Evolutionary conservation across 169 alveolate species (phyloP), one percentile per base, ranked within the genome.

Genomic region (Besnoitia besnoiti): DNA sequence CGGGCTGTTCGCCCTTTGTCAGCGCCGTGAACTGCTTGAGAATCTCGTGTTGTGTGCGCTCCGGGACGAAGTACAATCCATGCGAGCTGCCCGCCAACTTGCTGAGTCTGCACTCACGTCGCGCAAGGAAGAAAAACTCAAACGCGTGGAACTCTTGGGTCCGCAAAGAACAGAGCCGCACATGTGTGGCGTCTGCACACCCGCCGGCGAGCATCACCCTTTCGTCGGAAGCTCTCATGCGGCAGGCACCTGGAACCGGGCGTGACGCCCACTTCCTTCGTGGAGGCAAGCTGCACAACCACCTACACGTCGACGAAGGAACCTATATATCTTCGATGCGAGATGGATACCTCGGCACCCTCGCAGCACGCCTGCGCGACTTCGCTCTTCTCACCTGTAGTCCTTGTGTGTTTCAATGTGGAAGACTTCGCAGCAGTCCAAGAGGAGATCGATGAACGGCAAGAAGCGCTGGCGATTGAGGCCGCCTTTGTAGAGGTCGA

Each of bases 401-500:
- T 92, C 95, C 42, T 88, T 89, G 21, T 87, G 40, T 16, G 95
- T 87, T 24, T 92, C 93, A n/a, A 92, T 92, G 0, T 87, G 85
- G 44, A 62, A 46, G 27, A 75, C 76, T 16, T 92, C 88, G 85
- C 95, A 92, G 35, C 46, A 79, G 8, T 46, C 76, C 84, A 82
- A n/a, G 12, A 92, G 49, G 30, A 92, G 91, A 40, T 46, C 85
- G 49, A 97, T 97, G 84, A 97, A 97, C 16, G 99, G 98, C 90
- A 96, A 84, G 90, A 97, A 97, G 50, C 96, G 85, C 84, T 94
- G 93, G 51, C 99, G 94, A 55, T 97, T 94, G n/a, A 97, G 90
- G 14, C 99, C 99, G 76, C 95, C 95, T 44, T 91, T 79, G 88
- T 97, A 97, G 10, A 97, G 94, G 27, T 97, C 99, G 37, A 95